A percentile compares a stretch with the other conserved stretches of the same genome.
Evolutionary conservation across 2,329 filamentous ascomycete species (phyloP).

Genomic region (Alternaria rosae): DNA sequence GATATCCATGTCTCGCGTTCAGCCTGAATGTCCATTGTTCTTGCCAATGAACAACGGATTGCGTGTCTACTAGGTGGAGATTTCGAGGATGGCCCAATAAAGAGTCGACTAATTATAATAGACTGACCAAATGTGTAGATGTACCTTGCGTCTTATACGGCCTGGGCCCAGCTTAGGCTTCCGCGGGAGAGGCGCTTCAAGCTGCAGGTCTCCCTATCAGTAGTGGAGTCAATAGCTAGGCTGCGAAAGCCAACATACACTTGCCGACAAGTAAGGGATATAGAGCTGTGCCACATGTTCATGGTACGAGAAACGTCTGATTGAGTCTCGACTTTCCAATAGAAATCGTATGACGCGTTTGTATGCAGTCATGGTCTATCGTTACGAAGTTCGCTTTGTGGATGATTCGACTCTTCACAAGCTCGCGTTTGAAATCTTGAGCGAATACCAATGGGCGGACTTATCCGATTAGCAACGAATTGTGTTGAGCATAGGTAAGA

Average conservation of each 20-base stretch:
- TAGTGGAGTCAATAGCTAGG: not conserved
- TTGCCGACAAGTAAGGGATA: not conserved
- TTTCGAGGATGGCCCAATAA: not conserved
- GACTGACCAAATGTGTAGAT: not conserved
- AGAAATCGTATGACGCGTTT: not conserved
- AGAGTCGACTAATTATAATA: not conserved
- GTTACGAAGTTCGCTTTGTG: constrained; percentile 1
- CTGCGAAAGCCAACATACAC: not conserved
- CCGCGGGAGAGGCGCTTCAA: not conserved
- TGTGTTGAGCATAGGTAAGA: not conserved
- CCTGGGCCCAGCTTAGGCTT: not conserved
- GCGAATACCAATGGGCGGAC: not conserved
- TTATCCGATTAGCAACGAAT: constrained; percentile 6
- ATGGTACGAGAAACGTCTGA: not conserved
- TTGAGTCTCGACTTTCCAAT: not conserved
- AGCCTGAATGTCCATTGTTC: constrained; percentile 19
- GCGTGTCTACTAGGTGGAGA: not conserved
- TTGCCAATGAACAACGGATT: constrained; percentile 3
- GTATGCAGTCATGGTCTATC: not conserved
- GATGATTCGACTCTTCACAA: not conserved
- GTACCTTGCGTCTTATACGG: not conserved
- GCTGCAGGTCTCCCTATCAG: not conserved
- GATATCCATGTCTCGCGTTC: constrained; percentile 17
- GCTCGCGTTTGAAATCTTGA: not conserved
- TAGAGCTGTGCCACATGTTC: not conserved